Evolutionary conservation across 805 yeast genomes (phyloP).

Genomic region (Naumovozyma baii): DNA sequence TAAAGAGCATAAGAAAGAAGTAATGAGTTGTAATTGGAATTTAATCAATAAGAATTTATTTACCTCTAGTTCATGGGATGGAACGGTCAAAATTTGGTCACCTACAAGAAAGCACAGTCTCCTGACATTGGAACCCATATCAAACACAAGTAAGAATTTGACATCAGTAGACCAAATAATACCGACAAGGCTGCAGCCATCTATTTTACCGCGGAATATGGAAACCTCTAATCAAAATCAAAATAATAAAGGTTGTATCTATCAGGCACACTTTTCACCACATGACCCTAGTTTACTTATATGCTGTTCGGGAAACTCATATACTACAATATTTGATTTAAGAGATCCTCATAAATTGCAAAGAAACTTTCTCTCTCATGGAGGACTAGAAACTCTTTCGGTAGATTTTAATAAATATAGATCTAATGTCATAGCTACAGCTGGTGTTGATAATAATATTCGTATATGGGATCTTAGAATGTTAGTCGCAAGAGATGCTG

Average conservation of each 20-base stretch:
- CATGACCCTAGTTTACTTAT: conserved; percentile 64
- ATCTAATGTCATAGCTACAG: conserved; percentile 69
- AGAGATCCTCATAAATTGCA: conserved; percentile 44
- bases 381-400: conserved; percentile 69
- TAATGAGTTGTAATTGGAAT: conserved; percentile 67
- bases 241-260: conserved; percentile 50
- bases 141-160: conserved; percentile 8
- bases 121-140: conserved; percentile 39
- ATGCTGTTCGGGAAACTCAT: conserved; percentile 64
- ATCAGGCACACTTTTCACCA: conserved; percentile 74
- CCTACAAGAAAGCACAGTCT: conserved; percentile 50
- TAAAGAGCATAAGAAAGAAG: conserved; percentile 71
- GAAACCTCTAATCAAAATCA: not conserved
- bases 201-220: conserved; percentile 7
- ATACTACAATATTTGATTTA: conserved; percentile 72
- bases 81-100: conserved; percentile 70
- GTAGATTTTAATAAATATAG: conserved; percentile 90
- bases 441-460: conserved; percentile 82
- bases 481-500: conserved; percentile 42
- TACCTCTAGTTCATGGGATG: conserved; percentile 87
- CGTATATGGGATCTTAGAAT: conserved; percentile 84
- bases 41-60: conserved; percentile 56
- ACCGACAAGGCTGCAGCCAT: conserved; percentile 14
- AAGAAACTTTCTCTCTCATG: conserved; percentile 58
- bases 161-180: not conserved